Conservation (phyloP, 257 asterid species). For the Salvia miltiorrhiza region DNA sequence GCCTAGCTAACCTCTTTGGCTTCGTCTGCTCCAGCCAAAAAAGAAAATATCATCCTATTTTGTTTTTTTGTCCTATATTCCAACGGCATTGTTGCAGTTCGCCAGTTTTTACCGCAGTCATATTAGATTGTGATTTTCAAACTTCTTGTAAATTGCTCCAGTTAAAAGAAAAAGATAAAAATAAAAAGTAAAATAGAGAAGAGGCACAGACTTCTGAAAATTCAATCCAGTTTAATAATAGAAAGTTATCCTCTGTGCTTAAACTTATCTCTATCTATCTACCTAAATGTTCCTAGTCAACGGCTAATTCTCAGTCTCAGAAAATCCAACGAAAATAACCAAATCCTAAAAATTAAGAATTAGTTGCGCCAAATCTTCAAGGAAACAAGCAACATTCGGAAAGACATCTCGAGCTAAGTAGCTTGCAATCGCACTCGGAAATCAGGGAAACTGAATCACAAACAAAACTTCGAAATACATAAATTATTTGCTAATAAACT, state of each 20-base stretch:
- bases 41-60: background rate
- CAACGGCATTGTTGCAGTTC: conserved; percentile 3
- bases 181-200: background rate
- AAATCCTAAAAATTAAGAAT: background rate
- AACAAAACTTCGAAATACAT: conserved; percentile 10
- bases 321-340: conserved; percentile 5
- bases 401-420: conserved; percentile 1
- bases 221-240: conserved; percentile 4
- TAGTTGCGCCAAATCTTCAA: conserved; percentile 21
- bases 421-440: background rate
- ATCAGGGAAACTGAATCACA: conserved; percentile 17
- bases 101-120: conserved; percentile 9
- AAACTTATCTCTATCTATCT: background rate
- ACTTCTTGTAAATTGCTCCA: background rate
- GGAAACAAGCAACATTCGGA: conserved; percentile 24
- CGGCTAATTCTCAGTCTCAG: background rate
- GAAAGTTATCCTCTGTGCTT: background rate
- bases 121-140: background rate
- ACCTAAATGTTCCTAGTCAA: conserved; percentile 15
- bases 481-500: background rate
- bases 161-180: background rate
- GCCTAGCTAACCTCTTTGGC: conserved; percentile 19
- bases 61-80: conserved; percentile 13
- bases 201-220: background rate
- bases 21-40: conserved; percentile 25